phyloP scores from a whole-genome alignment of 2,329 filamentous ascomycete genomes.

The Phaeophleospora eucalypticola region DNA sequence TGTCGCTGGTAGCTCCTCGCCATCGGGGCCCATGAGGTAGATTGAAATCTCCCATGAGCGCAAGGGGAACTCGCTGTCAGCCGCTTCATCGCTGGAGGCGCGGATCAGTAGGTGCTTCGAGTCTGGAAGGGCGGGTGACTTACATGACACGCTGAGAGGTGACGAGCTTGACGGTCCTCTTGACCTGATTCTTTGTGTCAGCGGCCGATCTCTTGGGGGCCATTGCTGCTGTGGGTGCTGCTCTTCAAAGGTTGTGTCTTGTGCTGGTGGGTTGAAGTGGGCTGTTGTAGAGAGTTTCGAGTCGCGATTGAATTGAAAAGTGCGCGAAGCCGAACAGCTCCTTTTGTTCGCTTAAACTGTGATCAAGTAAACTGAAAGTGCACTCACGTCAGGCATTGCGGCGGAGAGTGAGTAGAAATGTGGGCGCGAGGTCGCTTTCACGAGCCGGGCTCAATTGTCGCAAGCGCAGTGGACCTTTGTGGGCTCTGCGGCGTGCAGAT shows the following conservation, averaged over 20 bases:
- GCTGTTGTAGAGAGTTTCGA: slow-evolving; percentile 1
- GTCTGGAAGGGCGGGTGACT: slow-evolving; percentile 32
- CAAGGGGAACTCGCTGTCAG: slow-evolving; percentile 83
- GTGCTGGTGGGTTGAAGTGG: slow-evolving; percentile 2
- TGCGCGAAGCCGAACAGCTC: background rate
- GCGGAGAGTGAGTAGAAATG: slow-evolving; percentile 7
- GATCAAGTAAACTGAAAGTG: background rate
- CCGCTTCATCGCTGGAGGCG: slow-evolving; percentile 64
- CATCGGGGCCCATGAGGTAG: slow-evolving; percentile 77
- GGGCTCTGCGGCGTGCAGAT: slow-evolving; percentile 3
- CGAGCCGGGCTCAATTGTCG: slow-evolving; percentile 7
- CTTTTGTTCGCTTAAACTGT: background rate
- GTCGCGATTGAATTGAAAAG: background rate
- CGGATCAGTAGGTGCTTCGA: slow-evolving; percentile 13
- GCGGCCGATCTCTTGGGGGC: slow-evolving; percentile 8
- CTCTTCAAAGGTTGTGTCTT: slow-evolving; percentile 3
- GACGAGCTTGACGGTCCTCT: slow-evolving; percentile 87
- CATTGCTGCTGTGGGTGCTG: slow-evolving; percentile 8
- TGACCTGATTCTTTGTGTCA: slow-evolving; percentile 35
- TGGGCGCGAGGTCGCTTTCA: slow-evolving; percentile 11
- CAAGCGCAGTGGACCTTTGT: slow-evolving; percentile 17
- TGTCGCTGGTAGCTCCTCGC: slow-evolving; percentile 75
- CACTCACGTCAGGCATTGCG: slow-evolving; percentile 38
- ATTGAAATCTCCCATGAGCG: slow-evolving; percentile 87
- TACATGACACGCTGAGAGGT: slow-evolving; percentile 89